Base-by-base conservation (phyloP, 148 eudicot species). In the Persicaria tinctoria region DNA sequence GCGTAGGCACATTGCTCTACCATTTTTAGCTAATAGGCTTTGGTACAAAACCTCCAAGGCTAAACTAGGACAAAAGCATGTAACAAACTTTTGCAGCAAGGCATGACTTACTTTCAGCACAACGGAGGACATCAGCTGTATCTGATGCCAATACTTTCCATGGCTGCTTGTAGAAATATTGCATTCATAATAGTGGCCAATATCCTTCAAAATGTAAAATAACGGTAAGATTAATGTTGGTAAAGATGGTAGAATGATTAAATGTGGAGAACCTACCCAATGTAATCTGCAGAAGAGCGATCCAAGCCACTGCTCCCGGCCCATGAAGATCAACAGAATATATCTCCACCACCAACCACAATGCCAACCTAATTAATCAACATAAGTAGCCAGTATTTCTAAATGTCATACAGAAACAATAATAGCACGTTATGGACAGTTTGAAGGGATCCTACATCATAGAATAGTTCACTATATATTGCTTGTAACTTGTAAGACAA, bases 161-260 rank as follows among this genome's bases (percentile, higher is more conserved):
- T 96, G 68, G 99, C 90, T 73, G 99, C 97, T 89, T 96, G 99
- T 80, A 96, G 83, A 82, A 86, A 96, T 82, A 96, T 96, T 38
- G 99, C 99, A 85, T 96, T 96, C 99, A 96, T 96, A 14, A 96
- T 97, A 73, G 99, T 96, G 79, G 99, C 97, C 89, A 96, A 81
- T 97, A 96, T 96, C 85, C 99, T 96, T 76, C 64, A 79, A 23
- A 70, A 70, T 0, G 48, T 32, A 11, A 49, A 14, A 59, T 18
- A 74, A 72, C 46, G 1, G 47, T 47, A 9, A 46, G 38, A 46
- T 51, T 45, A 46, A 50, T 10, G 4, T 23, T 3, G 13, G 44
- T 71, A 7, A 47, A 47, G 18, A 46, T 8, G 41, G 4, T 18
- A 7, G 12, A 18, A 47, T 12, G 74, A 71, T 46, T 18, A 51